phyloP scores from a whole-genome alignment of 805 yeast genomes.

The Candida sanyiensis region DNA sequence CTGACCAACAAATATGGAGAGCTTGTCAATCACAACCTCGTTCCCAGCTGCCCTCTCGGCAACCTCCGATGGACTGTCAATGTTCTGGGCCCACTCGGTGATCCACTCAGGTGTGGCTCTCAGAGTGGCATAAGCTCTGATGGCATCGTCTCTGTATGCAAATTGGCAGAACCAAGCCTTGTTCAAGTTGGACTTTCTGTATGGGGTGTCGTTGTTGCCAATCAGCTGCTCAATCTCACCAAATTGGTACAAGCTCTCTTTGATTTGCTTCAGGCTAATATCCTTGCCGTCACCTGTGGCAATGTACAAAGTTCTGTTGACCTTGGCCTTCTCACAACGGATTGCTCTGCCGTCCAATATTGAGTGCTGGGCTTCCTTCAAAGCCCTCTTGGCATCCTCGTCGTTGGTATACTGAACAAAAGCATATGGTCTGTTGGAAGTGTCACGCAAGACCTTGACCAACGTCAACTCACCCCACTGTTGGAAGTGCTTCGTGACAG shows the following conservation, averaged over 20 bases:
- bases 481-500: conserved; percentile 63
- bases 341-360: conserved; percentile 67
- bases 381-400: conserved; percentile 62
- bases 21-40: conserved; percentile 53
- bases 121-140: conserved; percentile 70
- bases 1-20: conserved; percentile 77
- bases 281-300: conserved; percentile 30
- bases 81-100: conserved; percentile 84
- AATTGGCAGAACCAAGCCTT: conserved; percentile 71
- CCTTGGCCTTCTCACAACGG: conserved; percentile 87
- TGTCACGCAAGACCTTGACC: conserved; percentile 81
- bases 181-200: conserved; percentile 26
- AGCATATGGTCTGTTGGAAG: conserved; percentile 81
- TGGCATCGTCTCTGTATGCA: conserved; percentile 82
- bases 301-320: conserved; percentile 77
- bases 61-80: conserved; percentile 44
- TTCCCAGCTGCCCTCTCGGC: conserved; percentile 25
- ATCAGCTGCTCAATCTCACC: conserved; percentile 76
- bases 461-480: conserved; percentile 66
- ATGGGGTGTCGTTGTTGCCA: conserved; percentile 32
- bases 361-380: conserved; percentile 62
- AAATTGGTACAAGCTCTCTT: conserved; percentile 38
- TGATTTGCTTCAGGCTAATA: conserved; percentile 31
- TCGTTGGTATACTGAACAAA: conserved; percentile 81
- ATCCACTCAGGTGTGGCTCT: conserved; percentile 48